A percentile compares a stretch with the other conserved stretches of the same genome.
phyloP scores from a whole-genome alignment of 1,284 basidiomycete genomes.

The Pseudozyma tsukubaensis region DNA sequence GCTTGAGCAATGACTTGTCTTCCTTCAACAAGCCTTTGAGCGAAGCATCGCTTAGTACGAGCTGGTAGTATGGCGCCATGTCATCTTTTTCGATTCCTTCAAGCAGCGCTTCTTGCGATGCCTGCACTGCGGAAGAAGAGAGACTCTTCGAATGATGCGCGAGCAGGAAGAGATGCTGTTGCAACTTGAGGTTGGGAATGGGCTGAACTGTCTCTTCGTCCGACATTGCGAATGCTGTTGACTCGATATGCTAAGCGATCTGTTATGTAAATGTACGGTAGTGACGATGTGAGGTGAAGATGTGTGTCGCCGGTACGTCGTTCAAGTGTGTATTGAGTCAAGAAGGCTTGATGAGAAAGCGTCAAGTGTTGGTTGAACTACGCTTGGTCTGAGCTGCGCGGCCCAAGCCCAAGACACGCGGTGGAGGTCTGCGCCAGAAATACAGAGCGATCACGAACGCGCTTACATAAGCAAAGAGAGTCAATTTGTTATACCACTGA shows the following conservation, averaged over 20 bases:
- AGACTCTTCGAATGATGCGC: slow-evolving; percentile 45
- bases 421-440: slow-evolving; percentile 35
- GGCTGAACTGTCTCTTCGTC: slow-evolving; percentile 65
- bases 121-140: slow-evolving; percentile 60
- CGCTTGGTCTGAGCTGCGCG: slow-evolving; percentile 24
- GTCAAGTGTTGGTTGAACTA: slow-evolving; percentile 41
- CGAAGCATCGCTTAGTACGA: slow-evolving; percentile 63
- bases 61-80: slow-evolving; percentile 67
- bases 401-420: slow-evolving; percentile 40
- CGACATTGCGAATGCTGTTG: slow-evolving; percentile 33
- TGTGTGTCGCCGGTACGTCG: too few species aligned
- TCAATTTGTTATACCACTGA: neutral
- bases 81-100: slow-evolving; percentile 83
- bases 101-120: slow-evolving; percentile 77
- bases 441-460: slow-evolving; percentile 31
- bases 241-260: neutral
- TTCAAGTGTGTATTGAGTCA: neutral
- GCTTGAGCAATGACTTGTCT: slow-evolving; percentile 76
- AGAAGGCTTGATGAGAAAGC: slow-evolving; percentile 4
- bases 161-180: slow-evolving; percentile 66
- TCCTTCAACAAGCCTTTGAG: slow-evolving; percentile 65
- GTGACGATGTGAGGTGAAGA: neutral
- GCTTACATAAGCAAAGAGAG: slow-evolving; percentile 34
- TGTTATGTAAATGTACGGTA: neutral
- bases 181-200: slow-evolving; percentile 64